Conservation (phyloP, 768 basidiomycete species). For the Boletellus emodensis region DNA sequence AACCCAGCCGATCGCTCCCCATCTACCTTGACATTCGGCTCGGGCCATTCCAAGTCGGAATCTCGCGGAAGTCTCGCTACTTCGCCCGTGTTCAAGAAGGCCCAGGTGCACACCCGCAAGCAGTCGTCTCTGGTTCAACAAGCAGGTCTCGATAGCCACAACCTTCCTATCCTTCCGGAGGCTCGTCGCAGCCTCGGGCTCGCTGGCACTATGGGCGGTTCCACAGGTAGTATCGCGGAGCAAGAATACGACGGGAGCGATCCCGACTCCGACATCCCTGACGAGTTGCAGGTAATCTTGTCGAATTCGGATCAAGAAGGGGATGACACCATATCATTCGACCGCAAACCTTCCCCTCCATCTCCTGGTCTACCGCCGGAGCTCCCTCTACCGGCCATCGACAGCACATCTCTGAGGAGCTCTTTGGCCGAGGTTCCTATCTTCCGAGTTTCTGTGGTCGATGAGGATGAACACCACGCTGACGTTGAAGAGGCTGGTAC, state of each 20-base stretch:
- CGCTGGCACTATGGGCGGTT: conserved; percentile 65
- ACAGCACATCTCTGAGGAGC: neutral
- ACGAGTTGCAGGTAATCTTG: conserved; percentile 66
- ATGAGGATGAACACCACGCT: conserved; percentile 40
- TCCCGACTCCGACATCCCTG: conserved; percentile 77
- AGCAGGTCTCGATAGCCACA: conserved; percentile 17
- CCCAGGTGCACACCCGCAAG: conserved; percentile 20
- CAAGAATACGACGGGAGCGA: conserved; percentile 52
- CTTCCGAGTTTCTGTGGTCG: conserved; percentile 43
- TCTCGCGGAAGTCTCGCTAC: conserved; percentile 18
- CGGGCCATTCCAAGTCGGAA: conserved; percentile 29
- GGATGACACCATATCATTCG: conserved; percentile 40
- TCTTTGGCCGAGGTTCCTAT: conserved; percentile 31
- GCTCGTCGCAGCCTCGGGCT: conserved; percentile 57
- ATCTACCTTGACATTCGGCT: conserved; percentile 37
- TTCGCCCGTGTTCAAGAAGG: conserved; percentile 37
- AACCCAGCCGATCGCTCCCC: conserved; percentile 22
- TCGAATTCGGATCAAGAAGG: conserved; percentile 37
- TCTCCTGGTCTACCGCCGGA: conserved; percentile 44
- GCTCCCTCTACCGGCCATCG: conserved; percentile 34
- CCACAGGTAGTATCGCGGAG: conserved; percentile 44
- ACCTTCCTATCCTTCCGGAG: conserved; percentile 44
- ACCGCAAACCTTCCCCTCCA: conserved; percentile 17
- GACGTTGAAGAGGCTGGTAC: conserved; percentile 39
- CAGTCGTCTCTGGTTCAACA: conserved; percentile 22